phyloP scores from a whole-genome alignment of 2,329 filamentous ascomycete genomes.

The Cladosporium austrohemisphaericum region DNA sequence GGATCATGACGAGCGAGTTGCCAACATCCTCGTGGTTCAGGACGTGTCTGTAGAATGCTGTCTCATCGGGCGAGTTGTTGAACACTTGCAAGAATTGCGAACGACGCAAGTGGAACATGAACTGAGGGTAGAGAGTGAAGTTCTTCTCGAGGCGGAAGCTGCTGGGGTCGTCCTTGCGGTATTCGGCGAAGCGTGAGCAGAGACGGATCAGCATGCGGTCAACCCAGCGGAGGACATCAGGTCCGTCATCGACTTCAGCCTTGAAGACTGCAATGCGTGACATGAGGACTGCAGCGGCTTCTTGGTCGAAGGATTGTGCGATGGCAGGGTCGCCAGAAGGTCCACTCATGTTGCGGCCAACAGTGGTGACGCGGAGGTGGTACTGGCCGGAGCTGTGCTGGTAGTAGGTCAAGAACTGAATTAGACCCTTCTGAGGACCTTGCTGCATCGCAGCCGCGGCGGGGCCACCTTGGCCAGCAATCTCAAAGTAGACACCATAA shows the following conservation, averaged over 20 bases:
- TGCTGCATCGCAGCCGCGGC: constrained; percentile 69
- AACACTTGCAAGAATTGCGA: constrained; percentile 98
- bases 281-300: constrained; percentile 96
- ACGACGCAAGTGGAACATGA: constrained; percentile 98
- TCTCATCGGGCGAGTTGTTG: constrained; percentile 98
- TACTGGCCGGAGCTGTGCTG: constrained; percentile 96
- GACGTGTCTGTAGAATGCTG: constrained; percentile 96
- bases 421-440: constrained; percentile 85
- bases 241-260: constrained; percentile 95
- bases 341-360: constrained; percentile 85
- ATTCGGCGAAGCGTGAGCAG: constrained; percentile 95
- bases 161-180: constrained; percentile 94
- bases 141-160: constrained; percentile 98
- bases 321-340: constrained; percentile 92
- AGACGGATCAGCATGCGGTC: constrained; percentile 96
- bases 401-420: constrained; percentile 98
- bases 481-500: constrained; percentile 96
- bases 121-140: constrained; percentile 97
- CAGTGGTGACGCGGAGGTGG: constrained; percentile 91
- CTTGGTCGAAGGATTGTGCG: constrained; percentile 95
- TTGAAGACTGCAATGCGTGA: constrained; percentile 99
- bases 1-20: constrained; percentile 98
- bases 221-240: constrained; percentile 97
- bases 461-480: constrained; percentile 87
- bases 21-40: constrained; percentile 95